phyloP scores from a whole-genome alignment of 345 rosid genomes.

The Corymbia maculata region DNA sequence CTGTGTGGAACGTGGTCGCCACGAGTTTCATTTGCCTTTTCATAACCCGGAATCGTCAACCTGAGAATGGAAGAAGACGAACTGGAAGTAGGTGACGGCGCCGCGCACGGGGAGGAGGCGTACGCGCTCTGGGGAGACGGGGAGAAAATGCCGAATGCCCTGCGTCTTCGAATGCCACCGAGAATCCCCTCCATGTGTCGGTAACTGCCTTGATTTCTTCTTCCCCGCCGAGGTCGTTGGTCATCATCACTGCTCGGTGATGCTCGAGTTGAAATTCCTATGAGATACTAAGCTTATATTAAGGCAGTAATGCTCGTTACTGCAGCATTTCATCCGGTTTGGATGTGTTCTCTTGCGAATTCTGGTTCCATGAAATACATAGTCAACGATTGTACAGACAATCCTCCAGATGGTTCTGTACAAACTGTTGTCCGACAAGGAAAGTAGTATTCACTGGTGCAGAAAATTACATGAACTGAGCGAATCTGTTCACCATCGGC shows the following conservation, averaged over 20 bases:
- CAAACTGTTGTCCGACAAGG: neutral
- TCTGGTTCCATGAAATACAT: neutral
- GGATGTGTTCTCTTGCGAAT: neutral
- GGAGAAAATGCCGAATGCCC: slow-evolving; percentile 11
- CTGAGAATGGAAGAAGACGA: slow-evolving; percentile 51
- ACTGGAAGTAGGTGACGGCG: slow-evolving; percentile 57
- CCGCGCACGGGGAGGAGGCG: slow-evolving; percentile 59
- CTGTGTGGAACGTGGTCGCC: slow-evolving; percentile 26
- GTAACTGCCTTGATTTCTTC: neutral
- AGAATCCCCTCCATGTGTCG: slow-evolving; percentile 14
- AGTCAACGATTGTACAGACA: neutral
- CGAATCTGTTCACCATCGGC: neutral
- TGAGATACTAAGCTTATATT: neutral
- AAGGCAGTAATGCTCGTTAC: neutral
- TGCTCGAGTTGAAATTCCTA: neutral
- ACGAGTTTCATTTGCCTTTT: slow-evolving; percentile 47
- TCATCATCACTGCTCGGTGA: neutral
- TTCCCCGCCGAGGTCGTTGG: neutral
- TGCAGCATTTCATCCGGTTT: neutral
- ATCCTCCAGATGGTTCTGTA: neutral
- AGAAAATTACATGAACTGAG: neutral
- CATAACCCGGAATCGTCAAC: slow-evolving; percentile 27
- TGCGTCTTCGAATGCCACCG: neutral
- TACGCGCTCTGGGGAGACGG: slow-evolving; percentile 47
- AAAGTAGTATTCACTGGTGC: neutral